Percentiles rank a stretch among this genome's conserved stretches.
Conservation (phyloP, 2,329 filamentous ascomycete genomes). For the Hypomyces rosellus region DNA sequence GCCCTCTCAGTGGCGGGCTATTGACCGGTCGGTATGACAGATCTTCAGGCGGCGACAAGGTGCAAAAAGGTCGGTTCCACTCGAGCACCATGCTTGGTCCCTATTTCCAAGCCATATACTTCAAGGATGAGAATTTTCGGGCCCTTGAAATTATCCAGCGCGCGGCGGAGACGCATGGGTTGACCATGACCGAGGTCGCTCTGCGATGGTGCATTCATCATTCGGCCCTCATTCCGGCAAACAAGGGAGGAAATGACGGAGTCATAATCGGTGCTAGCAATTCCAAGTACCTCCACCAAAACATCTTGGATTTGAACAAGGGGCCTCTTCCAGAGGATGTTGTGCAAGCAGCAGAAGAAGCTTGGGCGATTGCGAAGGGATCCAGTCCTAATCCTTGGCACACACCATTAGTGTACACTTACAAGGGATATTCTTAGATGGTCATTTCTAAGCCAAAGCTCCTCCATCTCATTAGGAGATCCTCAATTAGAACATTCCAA, state of each 20-base stretch:
- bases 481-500: no score
- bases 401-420: conserved; percentile 2
- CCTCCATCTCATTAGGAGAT: background rate
- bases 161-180: conserved; percentile 54
- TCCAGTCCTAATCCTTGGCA: conserved; percentile 5
- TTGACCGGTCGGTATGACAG: conserved; percentile 2
- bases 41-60: background rate
- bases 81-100: conserved; percentile 1
- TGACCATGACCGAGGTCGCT: conserved; percentile 61
- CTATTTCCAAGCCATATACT: conserved; percentile 40
- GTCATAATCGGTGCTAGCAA: conserved; percentile 47
- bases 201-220: conserved; percentile 65
- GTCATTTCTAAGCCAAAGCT: no score
- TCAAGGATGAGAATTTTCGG: conserved; percentile 49
- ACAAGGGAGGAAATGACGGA: conserved; percentile 37
- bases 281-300: conserved; percentile 42
- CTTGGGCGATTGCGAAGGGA: conserved; percentile 4
- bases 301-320: conserved; percentile 44
- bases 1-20: conserved; percentile 4
- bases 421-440: conserved; percentile 5
- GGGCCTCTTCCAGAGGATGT: conserved; percentile 67
- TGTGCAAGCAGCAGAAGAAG: conserved; percentile 31
- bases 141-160: conserved; percentile 58
- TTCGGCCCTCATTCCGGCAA: conserved; percentile 36
- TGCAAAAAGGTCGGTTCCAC: background rate